Conservation (phyloP, 306 rosid species). For the Gastrolobium villosum region DNA sequence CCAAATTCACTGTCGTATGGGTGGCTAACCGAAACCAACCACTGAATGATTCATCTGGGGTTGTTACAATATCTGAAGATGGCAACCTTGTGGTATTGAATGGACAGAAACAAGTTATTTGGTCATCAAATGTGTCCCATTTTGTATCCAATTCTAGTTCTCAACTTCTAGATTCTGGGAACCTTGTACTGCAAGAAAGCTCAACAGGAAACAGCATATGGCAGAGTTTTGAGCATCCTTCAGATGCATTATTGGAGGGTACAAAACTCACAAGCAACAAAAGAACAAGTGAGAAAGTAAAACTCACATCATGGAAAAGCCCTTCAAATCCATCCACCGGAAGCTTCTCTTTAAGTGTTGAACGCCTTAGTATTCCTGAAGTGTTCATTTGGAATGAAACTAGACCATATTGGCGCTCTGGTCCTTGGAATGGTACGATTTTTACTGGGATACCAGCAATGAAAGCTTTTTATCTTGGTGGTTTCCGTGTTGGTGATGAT, state of each 20-base stretch:
- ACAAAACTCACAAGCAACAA: constrained; percentile 31
- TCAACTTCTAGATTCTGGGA: constrained; percentile 44
- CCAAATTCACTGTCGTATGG: constrained; percentile 33
- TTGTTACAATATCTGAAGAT: constrained; percentile 23
- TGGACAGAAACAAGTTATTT: neutral
- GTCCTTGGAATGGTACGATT: constrained; percentile 45
- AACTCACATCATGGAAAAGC: constrained; percentile 45
- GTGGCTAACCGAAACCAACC: constrained; percentile 47
- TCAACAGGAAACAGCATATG: constrained; percentile 23
- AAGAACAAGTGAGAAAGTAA: neutral
- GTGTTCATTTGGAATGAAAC: constrained; percentile 40
- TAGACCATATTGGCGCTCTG: constrained; percentile 41
- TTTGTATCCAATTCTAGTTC: neutral
- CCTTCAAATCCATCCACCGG: constrained; percentile 46
- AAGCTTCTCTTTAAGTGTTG: constrained; percentile 21
- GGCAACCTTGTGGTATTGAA: constrained; percentile 45
- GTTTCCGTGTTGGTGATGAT: neutral
- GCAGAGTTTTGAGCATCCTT: constrained; percentile 52
- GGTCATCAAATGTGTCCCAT: constrained; percentile 50
- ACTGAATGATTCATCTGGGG: constrained; percentile 37
- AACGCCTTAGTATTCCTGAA: neutral
- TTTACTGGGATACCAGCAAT: constrained; percentile 36
- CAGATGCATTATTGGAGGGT: constrained; percentile 25
- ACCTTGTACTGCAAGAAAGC: constrained; percentile 42
- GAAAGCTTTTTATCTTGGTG: constrained; percentile 1